phyloP scores from a whole-genome alignment of 768 basidiomycete genomes.

The Chalciporus pseudorubinellus region DNA sequence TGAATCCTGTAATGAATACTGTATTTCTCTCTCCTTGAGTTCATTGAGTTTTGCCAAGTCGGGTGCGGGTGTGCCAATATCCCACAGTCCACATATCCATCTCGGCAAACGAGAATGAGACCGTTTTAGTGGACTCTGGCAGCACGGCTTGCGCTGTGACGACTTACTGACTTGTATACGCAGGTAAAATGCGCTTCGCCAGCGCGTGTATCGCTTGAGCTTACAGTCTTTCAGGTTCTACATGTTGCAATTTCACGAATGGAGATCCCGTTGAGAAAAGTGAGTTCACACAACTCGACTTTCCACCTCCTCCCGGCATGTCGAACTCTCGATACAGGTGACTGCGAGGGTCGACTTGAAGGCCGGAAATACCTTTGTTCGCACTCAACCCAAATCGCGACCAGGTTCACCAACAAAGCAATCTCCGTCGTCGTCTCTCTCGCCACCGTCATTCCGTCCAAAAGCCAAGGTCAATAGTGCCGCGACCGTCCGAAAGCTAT shows the following conservation, averaged over 20 bases:
- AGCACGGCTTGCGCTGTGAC: constrained; percentile 6
- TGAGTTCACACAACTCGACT: constrained; percentile 21
- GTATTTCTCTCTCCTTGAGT: no score
- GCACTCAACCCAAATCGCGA: constrained; percentile 36
- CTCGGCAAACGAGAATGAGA: constrained; percentile 7
- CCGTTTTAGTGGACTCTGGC: constrained; percentile 1
- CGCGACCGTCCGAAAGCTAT: constrained; percentile 37
- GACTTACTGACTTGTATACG: not conserved
- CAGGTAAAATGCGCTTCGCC: constrained; percentile 2
- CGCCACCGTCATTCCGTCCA: constrained; percentile 38
- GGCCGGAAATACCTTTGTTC: constrained; percentile 29
- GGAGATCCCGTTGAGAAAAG: constrained; percentile 47
- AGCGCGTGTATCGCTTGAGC: not conserved
- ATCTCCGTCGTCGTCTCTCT: constrained; percentile 23
- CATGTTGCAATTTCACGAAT: constrained; percentile 26
- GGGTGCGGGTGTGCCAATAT: no score
- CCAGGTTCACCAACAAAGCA: constrained; percentile 50
- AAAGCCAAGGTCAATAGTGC: constrained; percentile 64
- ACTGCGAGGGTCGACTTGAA: constrained; percentile 50
- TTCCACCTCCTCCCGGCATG: constrained; percentile 1
- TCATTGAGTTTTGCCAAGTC: no score
- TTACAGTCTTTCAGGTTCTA: not conserved
- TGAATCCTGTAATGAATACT: no score
- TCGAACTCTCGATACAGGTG: constrained; percentile 40
- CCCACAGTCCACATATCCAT: not conserved